Base-by-base conservation (phyloP, 352 stramenopile genomes). In the Pythium vanterpoolii region DNA sequence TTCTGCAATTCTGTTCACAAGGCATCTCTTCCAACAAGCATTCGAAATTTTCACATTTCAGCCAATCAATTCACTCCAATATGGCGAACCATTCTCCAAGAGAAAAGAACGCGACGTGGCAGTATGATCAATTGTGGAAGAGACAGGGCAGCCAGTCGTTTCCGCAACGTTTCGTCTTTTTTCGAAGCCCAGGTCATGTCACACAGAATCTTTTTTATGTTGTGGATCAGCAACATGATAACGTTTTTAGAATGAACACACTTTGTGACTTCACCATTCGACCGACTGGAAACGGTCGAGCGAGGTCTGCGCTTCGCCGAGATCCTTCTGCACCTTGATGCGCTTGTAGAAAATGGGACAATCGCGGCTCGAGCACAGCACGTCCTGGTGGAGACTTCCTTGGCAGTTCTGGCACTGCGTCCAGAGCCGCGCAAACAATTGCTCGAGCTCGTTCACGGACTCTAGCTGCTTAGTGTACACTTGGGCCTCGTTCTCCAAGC, bases 281-380 rank as follows among this genome's bases (percentile, higher is more conserved):
- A 88, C 74, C 3, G 80, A 87, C 58, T 93, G 76, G 70, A 99
- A 99, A 64, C 94, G 94, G 60, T 99, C 94, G 49, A 99, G 72
- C 45, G 93, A 78, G 5, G 94, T 80, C 68, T 99, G 93, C 5
- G 90, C 89, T 54, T 98, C 86, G 45, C 89, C 82, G 53, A 99
- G 89, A 60, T 99, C 98, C 65, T 98, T 98, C 74, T 99, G 95
- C 30, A 99, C 97, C 82, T 99, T 99, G 72, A 99, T 99, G 55
- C 98, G 92, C 68, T 98, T 98, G 80, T 99, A 99, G 71, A 99
- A 99, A 62, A 99, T 98, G 30, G 95, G 94, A 57, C 98, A 99
- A 64, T 99, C 98, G 66, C 97, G 93, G 64, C 94, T 98, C 38
- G 94, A 97, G 78, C 97, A 99, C n/a, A 96, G 70, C 64, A 94